Evolutionary conservation across 768 basidiomycete genomes (phyloP), one percentile per base, ranked within the genome.

Genomic region (Podaxis rugospora): DNA sequence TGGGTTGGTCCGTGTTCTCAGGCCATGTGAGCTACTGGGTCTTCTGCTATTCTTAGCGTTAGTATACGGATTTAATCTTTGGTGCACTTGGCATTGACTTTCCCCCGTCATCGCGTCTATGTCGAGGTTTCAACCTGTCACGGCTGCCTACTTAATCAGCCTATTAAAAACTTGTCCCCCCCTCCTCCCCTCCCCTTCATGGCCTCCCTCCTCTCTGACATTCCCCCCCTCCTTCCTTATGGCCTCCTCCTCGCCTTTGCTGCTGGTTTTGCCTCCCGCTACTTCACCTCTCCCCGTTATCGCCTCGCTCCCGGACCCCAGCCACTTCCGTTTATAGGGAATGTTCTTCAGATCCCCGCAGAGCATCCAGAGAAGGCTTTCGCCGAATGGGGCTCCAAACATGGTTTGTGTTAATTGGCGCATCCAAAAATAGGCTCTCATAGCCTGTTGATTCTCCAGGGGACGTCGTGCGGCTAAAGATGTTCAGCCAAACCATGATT

Each of bases 291-390:
- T 23, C 61, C 67, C 25, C 66, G 67, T 50, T 66, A 47, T 27
- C 73, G 71, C 44, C 70, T 73, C 32, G 80, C 81, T 18, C 83
- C 83, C 5, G 83, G 83, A 0, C 83, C 83, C 2, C 73, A 65
- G 46, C 74, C 75, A 1, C 65, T 74, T 14, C 80, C 80, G 5
- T 58, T 83, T 59, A 68, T 85, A 16, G 83, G 83, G 4, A 85
- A 83, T 62, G 65, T 73, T 18, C 72, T 78, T 18, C 79, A 83
- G 58, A 73, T 85, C 58, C 73, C 78, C 23, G 63, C 66, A 32
- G 68, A 74, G 44, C 68, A 76, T 57, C 75, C 76, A 57, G 76
- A 76, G 63, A 58, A 76, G 46, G 70, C 69, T 10, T 83, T 82
- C 59, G 67, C 69, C 7, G 70, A 75, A 49, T 82, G 78, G 79